Evolutionary conservation across 73 alveolate genomes (phyloP).

Genomic region (Loxodes magnus): DNA sequence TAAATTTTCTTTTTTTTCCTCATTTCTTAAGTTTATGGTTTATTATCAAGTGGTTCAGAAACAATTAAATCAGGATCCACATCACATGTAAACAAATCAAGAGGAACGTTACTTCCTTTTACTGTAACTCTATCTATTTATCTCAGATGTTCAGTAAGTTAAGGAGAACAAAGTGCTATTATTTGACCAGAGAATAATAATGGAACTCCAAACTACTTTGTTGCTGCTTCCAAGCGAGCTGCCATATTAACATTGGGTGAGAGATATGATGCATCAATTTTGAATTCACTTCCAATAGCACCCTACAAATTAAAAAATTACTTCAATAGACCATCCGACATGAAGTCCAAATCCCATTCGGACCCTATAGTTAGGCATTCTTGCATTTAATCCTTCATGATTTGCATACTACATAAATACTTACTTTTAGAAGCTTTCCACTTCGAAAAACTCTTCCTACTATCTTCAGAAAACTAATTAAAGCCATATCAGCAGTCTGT

Average conservation of each 20-base stretch:
- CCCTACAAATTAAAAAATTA: too few species aligned
- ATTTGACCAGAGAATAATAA: conserved; percentile 43
- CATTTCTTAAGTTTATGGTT: conserved; percentile 16
- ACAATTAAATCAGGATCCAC: too few species aligned
- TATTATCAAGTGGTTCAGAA: conserved; percentile 8
- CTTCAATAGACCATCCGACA: conserved; percentile 92
- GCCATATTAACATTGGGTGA: conserved; percentile 95
- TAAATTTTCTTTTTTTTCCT: conserved; percentile 22
- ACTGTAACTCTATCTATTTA: conserved; percentile 51
- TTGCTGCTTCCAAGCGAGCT: conserved; percentile 82
- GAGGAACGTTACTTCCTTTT: conserved; percentile 59
- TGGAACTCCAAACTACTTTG: conserved; percentile 66
- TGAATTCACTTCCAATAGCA: conserved; percentile 82
- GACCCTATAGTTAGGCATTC: conserved; percentile 65
- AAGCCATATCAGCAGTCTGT: conserved; percentile 72
- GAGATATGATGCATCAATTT: conserved; percentile 90
- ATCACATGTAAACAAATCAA: conserved; percentile 15
- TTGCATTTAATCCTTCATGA: conserved; percentile 43
- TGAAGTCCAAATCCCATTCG: conserved; percentile 90
- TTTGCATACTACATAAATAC: conserved; percentile 39
- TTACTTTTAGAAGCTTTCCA: conserved; percentile 55
- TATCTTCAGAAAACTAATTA: conserved; percentile 74
- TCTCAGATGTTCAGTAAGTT: conserved; percentile 25
- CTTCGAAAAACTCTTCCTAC: conserved; percentile 65
- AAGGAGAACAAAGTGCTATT: conserved; percentile 19